Percentiles rank a stretch among this genome's conserved stretches.
Conservation (phyloP, 257 asterid genomes). For the Capsicum rhomboideum region DNA sequence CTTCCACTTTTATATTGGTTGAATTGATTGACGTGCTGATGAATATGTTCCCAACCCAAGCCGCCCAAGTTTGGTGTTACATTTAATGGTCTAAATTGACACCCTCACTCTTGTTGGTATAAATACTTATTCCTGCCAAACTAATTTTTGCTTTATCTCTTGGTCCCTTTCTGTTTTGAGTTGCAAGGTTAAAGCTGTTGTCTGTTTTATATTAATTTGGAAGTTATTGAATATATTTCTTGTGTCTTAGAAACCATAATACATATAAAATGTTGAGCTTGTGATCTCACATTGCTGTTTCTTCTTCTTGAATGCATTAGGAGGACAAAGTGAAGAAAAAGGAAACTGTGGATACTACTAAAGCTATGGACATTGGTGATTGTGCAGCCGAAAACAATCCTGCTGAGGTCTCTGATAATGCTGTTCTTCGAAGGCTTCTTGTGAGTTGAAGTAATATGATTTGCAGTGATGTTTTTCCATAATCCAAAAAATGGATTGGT, state of each 20-base stretch:
- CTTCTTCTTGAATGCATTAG: conserved; percentile 18
- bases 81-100: not conserved
- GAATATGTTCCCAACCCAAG: not conserved
- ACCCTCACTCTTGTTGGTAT: not conserved
- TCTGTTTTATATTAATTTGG: not conserved
- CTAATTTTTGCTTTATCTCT: not conserved
- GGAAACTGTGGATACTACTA: conserved; percentile 1
- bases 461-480: conserved; percentile 19
- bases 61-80: not conserved
- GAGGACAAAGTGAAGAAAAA: conserved; percentile 36
- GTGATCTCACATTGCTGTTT: not conserved
- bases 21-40: not conserved
- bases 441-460: conserved; percentile 66
- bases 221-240: not conserved
- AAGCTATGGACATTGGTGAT: conserved; percentile 24
- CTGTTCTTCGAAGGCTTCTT: conserved; percentile 84
- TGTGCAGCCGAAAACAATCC: conserved; percentile 37
- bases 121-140: not conserved
- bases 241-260: not conserved
- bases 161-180: not conserved
- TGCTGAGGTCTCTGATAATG: conserved; percentile 41
- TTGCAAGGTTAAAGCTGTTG: not conserved
- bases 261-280: not conserved
- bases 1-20: not conserved
- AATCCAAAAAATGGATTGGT: conserved; percentile 10